A percentile compares a stretch with the other conserved stretches of the same genome.
phyloP scores from a whole-genome alignment of 805 yeast genomes.

The Candida adriatica region DNA sequence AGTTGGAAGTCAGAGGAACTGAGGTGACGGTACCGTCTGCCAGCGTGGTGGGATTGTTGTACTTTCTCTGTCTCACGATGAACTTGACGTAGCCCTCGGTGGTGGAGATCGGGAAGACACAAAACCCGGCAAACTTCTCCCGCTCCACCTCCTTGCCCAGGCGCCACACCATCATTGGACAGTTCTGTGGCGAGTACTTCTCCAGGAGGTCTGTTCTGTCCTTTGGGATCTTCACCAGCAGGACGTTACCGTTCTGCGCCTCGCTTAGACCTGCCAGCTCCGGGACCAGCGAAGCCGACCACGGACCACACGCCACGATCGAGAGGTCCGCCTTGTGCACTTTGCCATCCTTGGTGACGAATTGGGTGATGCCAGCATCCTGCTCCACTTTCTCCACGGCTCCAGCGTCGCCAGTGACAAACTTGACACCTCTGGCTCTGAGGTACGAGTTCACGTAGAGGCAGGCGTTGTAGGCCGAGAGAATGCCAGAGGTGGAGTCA shows the following conservation, averaged over 20 bases:
- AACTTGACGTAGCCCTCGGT: constrained; percentile 29
- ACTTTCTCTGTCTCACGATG: constrained; percentile 30
- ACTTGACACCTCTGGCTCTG: too few relatives aligned
- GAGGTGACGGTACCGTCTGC: constrained; percentile 23
- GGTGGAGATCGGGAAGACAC: constrained; percentile 27
- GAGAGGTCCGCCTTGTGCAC: constrained; percentile 15
- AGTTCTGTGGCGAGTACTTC: constrained; percentile 27
- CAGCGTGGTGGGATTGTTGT: constrained; percentile 24
- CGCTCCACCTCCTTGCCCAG: constrained; percentile 26
- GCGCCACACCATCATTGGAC: constrained; percentile 32
- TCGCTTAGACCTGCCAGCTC: constrained; percentile 29
- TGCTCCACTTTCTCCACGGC: too few relatives aligned
- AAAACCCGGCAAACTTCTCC: constrained; percentile 26
- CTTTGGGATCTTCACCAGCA: constrained; percentile 29
- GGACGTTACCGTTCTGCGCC: constrained; percentile 32
- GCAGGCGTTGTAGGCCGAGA: too few relatives aligned
- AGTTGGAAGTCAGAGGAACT: constrained; percentile 25
- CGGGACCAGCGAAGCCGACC: constrained; percentile 18
- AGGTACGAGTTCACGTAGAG: too few relatives aligned
- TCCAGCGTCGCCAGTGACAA: too few relatives aligned
- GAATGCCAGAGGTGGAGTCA: too few relatives aligned
- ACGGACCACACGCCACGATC: constrained; percentile 20
- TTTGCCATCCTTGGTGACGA: constrained; percentile 24
- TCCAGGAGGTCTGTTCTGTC: constrained; percentile 26
- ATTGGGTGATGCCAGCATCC: constrained; percentile 12